These are phyloP conservation scores for Aquilaria agallochum DNA, from an alignment of 441 rosid genomes.

Conservation along the genomic window DNA sequence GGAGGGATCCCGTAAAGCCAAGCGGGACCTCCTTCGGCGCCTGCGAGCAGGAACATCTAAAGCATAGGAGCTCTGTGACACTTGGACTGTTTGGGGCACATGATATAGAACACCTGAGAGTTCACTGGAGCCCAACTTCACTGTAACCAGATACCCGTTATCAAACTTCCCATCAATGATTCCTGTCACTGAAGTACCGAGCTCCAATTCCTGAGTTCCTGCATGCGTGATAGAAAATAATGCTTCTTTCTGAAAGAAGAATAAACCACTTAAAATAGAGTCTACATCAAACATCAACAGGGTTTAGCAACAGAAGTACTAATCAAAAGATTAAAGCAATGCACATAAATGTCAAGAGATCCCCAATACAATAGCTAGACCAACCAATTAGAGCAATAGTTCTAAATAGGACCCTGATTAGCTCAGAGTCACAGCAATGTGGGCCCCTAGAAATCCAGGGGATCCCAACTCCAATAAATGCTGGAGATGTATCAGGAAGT, in stretches of 20 bases:
- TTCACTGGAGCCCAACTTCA: slow-evolving; percentile 49
- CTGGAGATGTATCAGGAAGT: no score
- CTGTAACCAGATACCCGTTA: slow-evolving; percentile 71
- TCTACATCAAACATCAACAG: no score
- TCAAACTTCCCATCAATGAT: slow-evolving; percentile 83
- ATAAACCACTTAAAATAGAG: no score
- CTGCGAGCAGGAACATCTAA: slow-evolving; percentile 30
- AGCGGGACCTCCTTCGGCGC: slow-evolving; percentile 48
- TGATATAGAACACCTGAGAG: slow-evolving; percentile 84
- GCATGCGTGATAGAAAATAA: slow-evolving; percentile 9
- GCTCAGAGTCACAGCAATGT: no score
- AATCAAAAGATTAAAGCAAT: not conserved
- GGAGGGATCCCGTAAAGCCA: slow-evolving; percentile 47
- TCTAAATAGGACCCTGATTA: no score
- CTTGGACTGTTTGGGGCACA: slow-evolving; percentile 41
- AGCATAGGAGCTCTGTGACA: slow-evolving; percentile 32
- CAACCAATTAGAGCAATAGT: no score
- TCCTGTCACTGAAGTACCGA: slow-evolving; percentile 63
- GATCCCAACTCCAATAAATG: no score
- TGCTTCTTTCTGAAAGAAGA: not conserved
- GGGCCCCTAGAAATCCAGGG: no score
- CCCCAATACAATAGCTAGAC: no score
- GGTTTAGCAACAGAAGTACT: not conserved
- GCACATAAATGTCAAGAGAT: no score
- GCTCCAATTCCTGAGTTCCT: slow-evolving; percentile 37